phyloP scores from a whole-genome alignment of 75 land plant species.

The Gnetum montanum region DNA sequence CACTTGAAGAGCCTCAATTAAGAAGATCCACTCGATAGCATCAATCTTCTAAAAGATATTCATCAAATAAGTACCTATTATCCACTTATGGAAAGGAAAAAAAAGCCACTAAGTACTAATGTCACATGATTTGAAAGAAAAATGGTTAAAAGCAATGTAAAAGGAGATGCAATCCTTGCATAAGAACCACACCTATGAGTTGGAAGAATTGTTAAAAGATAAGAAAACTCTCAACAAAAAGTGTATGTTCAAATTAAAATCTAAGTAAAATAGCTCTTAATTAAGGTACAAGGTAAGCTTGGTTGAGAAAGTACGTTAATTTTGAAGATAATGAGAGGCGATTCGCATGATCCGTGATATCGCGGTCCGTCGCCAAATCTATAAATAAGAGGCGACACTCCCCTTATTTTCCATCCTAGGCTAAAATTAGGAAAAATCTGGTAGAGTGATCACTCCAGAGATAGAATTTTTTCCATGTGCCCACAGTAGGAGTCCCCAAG shows the following conservation, averaged over 20 bases:
- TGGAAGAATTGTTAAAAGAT: not conserved
- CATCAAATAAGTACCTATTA: not conserved
- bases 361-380: too few species aligned
- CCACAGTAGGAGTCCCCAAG: too few species aligned
- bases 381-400: too few species aligned
- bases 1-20: not conserved
- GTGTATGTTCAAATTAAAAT: slow-evolving; percentile 1
- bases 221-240: not conserved
- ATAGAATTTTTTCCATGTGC: too few species aligned
- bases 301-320: not conserved
- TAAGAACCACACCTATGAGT: not conserved
- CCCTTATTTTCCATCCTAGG: too few species aligned
- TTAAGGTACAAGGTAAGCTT: too few species aligned
- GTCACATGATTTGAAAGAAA: not conserved
- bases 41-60: slow-evolving; percentile 1
- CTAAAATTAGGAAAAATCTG: too few species aligned
- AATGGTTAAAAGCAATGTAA: slow-evolving; percentile 7
- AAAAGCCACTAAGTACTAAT: not conserved
- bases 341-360: too few species aligned
- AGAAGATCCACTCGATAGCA: not conserved
- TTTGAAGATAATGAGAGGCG: slow-evolving; percentile 3
- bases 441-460: too few species aligned
- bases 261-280: too few species aligned
- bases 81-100: not conserved
- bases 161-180: slow-evolving; percentile 1